These are phyloP conservation scores for Yamadazyma dendronema DNA, from an alignment of 1,139 yeast genomes.

Conservation along the genomic window DNA sequence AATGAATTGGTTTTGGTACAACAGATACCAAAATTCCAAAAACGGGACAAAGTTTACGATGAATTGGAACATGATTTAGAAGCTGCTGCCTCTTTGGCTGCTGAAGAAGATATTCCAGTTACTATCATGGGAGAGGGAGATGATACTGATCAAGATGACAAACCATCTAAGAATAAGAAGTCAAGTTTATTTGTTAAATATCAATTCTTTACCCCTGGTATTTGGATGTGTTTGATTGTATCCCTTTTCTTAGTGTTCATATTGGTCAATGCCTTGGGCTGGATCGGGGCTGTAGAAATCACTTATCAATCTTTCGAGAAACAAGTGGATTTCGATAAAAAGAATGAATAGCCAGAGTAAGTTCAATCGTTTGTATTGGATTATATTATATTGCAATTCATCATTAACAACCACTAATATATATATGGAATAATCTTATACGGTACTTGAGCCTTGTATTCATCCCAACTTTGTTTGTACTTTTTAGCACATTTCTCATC, in stretches of 20 bases:
- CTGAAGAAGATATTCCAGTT: constrained; percentile 26
- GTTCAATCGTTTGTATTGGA: too few relatives aligned
- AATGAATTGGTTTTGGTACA: constrained; percentile 14
- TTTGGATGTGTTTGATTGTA: constrained; percentile 66
- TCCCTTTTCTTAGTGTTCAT: constrained; percentile 51
- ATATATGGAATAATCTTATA: constrained; percentile 87
- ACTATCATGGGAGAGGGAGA: constrained; percentile 19
- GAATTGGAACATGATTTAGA: constrained; percentile 36
- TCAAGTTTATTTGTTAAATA: constrained; percentile 36
- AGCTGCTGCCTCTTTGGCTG: constrained; percentile 32
- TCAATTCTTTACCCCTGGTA: constrained; percentile 52
- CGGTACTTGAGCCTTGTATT: constrained; percentile 78
- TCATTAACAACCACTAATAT: constrained; percentile 59
- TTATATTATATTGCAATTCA: too few relatives aligned
- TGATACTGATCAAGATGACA: constrained; percentile 4
- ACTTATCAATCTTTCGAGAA: constrained; percentile 73
- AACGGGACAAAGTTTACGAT: constrained; percentile 16
- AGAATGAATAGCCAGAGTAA: constrained; percentile 43
- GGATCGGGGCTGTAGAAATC: constrained; percentile 63
- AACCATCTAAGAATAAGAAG: background rate
- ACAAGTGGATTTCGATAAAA: constrained; percentile 62
- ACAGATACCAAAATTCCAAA: constrained; percentile 11
- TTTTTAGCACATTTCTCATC: constrained; percentile 86
- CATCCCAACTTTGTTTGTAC: constrained; percentile 83
- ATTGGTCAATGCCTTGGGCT: constrained; percentile 53